Conservation (phyloP, 768 basidiomycete species). For the Lactarius pseudohatsudake region DNA sequence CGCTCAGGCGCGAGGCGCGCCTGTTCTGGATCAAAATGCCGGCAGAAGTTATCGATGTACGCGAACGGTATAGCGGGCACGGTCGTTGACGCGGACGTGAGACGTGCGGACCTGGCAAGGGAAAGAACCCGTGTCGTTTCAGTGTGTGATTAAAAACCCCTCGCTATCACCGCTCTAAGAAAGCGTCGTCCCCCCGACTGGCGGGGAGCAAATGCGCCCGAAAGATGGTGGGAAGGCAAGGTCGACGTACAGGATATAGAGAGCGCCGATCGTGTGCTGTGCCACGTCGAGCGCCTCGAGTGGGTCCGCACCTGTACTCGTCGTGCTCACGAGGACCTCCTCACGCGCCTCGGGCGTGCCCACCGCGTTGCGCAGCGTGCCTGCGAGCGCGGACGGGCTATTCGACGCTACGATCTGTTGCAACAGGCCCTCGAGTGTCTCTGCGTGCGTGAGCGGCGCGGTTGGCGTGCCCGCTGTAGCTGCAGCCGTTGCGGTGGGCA, state of each 20-base stretch:
- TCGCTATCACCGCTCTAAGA: background rate
- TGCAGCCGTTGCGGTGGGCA: background rate
- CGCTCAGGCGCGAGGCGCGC: conserved; percentile 69
- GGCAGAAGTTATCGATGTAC: conserved; percentile 56
- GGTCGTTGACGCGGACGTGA: conserved; percentile 3
- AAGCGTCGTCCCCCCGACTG: background rate
- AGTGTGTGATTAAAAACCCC: background rate
- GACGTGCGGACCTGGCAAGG: conserved; percentile 19
- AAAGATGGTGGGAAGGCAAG: background rate
- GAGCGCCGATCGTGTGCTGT: conserved; percentile 19
- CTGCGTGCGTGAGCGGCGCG: conserved; percentile 8
- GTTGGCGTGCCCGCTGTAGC: background rate
- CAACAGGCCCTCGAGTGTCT: conserved; percentile 14
- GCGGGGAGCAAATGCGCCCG: background rate
- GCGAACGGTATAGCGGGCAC: conserved; percentile 12
- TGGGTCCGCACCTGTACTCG: conserved; percentile 17
- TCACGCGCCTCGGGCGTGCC: conserved; percentile 17
- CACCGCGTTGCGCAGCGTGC: conserved; percentile 3
- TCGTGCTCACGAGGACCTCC: conserved; percentile 5
- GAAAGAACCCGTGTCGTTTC: background rate
- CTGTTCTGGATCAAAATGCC: conserved; percentile 57
- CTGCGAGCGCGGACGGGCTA: conserved; percentile 7
- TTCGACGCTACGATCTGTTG: conserved; percentile 18
- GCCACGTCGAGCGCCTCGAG: conserved; percentile 21
- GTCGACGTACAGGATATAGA: conserved; percentile 21